Evolutionary conservation across 192 early-diverging fungal genomes (phyloP).

Genomic region (Endogone sp.): DNA sequence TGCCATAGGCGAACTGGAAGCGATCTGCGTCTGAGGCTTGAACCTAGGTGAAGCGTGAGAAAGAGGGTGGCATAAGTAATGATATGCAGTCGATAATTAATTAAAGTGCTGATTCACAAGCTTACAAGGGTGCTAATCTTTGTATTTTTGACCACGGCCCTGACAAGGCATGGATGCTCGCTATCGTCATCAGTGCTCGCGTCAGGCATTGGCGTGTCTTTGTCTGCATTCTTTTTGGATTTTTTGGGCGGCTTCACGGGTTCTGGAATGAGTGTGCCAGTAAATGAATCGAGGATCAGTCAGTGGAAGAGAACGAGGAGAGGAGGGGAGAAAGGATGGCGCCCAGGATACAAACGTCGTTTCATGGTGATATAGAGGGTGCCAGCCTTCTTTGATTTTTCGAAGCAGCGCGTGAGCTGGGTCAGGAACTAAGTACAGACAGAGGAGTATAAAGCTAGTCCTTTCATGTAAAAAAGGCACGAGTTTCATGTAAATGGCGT

Average conservation of each 20-base stretch:
- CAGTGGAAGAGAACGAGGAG: not conserved
- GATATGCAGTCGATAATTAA: too few relatives aligned
- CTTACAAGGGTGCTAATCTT: slow-evolving; percentile 43
- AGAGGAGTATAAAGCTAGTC: too few relatives aligned
- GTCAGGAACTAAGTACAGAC: slow-evolving; percentile 45
- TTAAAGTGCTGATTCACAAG: too few relatives aligned
- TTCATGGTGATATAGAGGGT: slow-evolving; percentile 48
- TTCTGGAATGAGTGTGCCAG: not conserved
- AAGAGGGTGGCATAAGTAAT: not conserved
- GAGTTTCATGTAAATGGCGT: too few relatives aligned
- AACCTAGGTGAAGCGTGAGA: slow-evolving; percentile 16
- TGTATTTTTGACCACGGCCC: slow-evolving; percentile 24
- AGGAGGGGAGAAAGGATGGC: not conserved
- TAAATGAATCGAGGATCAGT: too few relatives aligned
- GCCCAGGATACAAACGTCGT: slow-evolving; percentile 24
- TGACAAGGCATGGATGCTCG: slow-evolving; percentile 35
- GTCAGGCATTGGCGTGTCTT: not conserved
- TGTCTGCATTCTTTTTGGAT: not conserved
- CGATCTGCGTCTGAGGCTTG: slow-evolving; percentile 28
- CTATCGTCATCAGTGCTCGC: slow-evolving; percentile 13
- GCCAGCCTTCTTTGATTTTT: slow-evolving; percentile 25
- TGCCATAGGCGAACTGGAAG: slow-evolving; percentile 34
- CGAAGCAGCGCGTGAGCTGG: slow-evolving; percentile 26
- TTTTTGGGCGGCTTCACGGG: slow-evolving; percentile 14
- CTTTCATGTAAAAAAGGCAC: too few relatives aligned